These are phyloP conservation scores for Incumbomyces delicatus DNA, from an alignment of 2,329 filamentous ascomycete species.

Conservation along the genomic window DNA sequence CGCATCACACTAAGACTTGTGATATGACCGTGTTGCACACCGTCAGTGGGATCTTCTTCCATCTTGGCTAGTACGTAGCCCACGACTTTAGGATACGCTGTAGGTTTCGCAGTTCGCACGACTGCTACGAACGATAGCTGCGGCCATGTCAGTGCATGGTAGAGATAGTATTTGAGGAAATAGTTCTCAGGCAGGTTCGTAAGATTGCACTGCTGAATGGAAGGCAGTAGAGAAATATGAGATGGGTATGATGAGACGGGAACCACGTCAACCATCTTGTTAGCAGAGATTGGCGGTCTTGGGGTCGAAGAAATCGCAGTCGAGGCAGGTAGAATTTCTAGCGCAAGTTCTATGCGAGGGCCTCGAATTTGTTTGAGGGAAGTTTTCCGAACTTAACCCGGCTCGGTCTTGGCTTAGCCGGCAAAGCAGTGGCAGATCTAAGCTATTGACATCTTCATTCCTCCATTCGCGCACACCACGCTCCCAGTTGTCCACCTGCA, in stretches of 20 bases:
- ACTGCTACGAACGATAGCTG: slow-evolving; percentile 95
- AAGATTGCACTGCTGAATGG: slow-evolving; percentile 95
- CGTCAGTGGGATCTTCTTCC: slow-evolving; percentile 93
- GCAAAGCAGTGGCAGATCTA: background rate
- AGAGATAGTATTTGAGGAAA: slow-evolving; percentile 99
- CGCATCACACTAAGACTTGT: slow-evolving; percentile 93
- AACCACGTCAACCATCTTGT: slow-evolving; percentile 40
- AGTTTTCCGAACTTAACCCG: no score
- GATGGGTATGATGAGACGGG: slow-evolving; percentile 38
- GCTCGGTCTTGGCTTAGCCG: no score
- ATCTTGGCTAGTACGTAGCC: slow-evolving; percentile 99
- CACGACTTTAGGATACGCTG: slow-evolving; percentile 93
- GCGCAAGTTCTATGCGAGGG: no score
- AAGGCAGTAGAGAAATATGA: slow-evolving; percentile 74
- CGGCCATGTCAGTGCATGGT: slow-evolving; percentile 96
- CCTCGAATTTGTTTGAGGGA: no score
- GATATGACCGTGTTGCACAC: slow-evolving; percentile 89
- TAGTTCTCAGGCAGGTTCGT: slow-evolving; percentile 99
- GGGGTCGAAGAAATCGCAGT: no score
- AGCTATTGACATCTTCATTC: slow-evolving; percentile 48
- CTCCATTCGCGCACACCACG: slow-evolving; percentile 71
- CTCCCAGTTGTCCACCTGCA: slow-evolving; percentile 70
- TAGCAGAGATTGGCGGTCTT: background rate
- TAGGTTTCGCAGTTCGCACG: slow-evolving; percentile 68
- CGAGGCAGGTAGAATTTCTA: no score